Evolutionary conservation across 805 yeast species (phyloP).

Genomic region (Nakazawaea wickerhamii): DNA sequence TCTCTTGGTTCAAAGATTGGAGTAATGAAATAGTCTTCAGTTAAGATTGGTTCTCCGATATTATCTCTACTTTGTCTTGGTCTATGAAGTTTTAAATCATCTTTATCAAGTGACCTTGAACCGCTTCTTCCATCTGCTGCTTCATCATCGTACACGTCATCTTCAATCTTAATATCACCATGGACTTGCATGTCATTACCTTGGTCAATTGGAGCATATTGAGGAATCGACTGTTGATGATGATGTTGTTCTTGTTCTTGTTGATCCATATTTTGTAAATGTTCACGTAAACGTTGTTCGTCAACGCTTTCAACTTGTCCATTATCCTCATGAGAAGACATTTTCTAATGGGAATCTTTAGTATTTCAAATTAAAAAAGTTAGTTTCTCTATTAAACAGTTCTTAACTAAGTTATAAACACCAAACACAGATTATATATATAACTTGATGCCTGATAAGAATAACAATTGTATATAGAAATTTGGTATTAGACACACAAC

Average conservation of each 20-base stretch:
- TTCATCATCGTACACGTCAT: neutral
- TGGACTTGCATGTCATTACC: slow-evolving; percentile 7
- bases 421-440: neutral
- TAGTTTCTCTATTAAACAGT: too few relatives aligned
- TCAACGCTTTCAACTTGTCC: slow-evolving; percentile 9
- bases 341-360: neutral
- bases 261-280: too few relatives aligned
- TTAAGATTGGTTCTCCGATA: slow-evolving; percentile 12
- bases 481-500: slow-evolving; percentile 12
- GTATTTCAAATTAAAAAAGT: neutral
- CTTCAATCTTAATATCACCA: slow-evolving; percentile 3
- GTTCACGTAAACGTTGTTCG: slow-evolving; percentile 11
- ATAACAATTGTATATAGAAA: slow-evolving; percentile 2
- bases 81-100: slow-evolving; percentile 7
- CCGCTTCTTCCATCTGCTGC: neutral
- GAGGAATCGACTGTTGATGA: slow-evolving; percentile 5
- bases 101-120: slow-evolving; percentile 11
- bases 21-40: slow-evolving; percentile 41
- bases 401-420: too few relatives aligned
- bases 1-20: slow-evolving; percentile 49
- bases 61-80: slow-evolving; percentile 10
- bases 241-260: slow-evolving; percentile 1
- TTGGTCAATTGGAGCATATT: slow-evolving; percentile 6
- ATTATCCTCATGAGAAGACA: slow-evolving; percentile 3
- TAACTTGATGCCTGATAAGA: slow-evolving; percentile 2